Conservation (phyloP, 805 yeast genomes). For the Kockiozyma suomiensis region DNA sequence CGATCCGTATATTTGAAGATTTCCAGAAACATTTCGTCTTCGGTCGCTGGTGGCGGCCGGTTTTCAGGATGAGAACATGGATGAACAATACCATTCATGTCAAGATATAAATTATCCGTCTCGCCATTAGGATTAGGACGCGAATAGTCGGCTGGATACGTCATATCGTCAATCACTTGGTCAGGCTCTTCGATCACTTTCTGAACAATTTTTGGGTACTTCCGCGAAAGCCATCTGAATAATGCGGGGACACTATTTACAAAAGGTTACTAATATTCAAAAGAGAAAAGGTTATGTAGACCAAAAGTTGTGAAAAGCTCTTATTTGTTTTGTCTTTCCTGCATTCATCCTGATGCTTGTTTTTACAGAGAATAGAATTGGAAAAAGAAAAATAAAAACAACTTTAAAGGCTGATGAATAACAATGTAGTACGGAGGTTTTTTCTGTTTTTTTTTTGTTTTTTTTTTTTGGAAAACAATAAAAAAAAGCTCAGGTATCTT, state of each 20-base stretch:
- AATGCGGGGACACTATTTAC: conserved; percentile 84
- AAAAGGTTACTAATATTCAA: conserved; percentile 5
- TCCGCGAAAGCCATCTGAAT: conserved; percentile 91
- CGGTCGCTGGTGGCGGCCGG: conserved; percentile 93
- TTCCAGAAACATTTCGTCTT: conserved; percentile 94
- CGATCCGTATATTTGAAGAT: conserved; percentile 91
- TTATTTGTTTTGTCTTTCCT: background rate
- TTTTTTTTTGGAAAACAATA: background rate
- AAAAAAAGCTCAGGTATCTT: background rate
- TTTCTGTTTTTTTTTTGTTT: too few species aligned
- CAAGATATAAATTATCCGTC: conserved; percentile 87
- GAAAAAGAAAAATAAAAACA: background rate
- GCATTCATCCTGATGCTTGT: conserved; percentile 1
- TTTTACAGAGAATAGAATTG: conserved; percentile 11
- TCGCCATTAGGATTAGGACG: conserved; percentile 94
- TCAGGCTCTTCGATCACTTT: conserved; percentile 79
- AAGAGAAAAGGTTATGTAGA: background rate
- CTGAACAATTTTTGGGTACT: conserved; percentile 91
- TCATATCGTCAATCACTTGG: conserved; percentile 57
- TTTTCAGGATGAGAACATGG: conserved; percentile 99
- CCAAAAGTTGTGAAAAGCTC: conserved; percentile 3
- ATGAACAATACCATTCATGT: conserved; percentile 99
- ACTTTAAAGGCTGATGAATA: background rate
- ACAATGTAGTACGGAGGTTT: conserved; percentile 2
- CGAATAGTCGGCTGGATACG: conserved; percentile 65